phyloP scores from a whole-genome alignment of 202 grass and related monocot genomes.

The Zoysia matrella region DNA sequence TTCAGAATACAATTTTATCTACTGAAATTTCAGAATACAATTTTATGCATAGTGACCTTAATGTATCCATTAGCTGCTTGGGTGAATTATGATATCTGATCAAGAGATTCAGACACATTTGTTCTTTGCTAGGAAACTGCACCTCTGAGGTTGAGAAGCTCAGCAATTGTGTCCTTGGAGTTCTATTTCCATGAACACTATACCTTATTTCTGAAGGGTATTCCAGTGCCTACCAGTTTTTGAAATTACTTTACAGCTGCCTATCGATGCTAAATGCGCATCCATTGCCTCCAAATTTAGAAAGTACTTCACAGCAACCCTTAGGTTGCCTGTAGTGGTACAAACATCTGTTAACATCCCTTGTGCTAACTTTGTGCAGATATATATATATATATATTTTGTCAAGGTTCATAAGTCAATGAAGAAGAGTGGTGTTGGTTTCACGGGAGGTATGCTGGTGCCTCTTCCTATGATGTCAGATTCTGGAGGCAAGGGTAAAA shows the following conservation, averaged over 20 bases:
- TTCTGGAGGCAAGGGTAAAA: constrained; percentile 65
- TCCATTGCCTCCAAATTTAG: too few species aligned
- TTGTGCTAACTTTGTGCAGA: constrained; percentile 49
- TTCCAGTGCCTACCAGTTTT: neutral
- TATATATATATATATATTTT: too few species aligned
- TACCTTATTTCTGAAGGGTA: neutral
- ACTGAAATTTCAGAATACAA: neutral
- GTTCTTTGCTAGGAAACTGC: neutral
- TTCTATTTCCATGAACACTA: constrained; percentile 15
- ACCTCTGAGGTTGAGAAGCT: neutral
- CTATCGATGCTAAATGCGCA: too few species aligned
- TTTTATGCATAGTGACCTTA: neutral
- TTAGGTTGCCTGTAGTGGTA: neutral
- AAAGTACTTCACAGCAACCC: too few species aligned
- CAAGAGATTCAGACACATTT: neutral
- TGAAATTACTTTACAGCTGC: neutral
- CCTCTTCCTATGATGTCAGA: constrained; percentile 54
- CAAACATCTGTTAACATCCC: neutral
- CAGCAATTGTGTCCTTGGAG: neutral
- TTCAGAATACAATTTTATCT: too few species aligned
- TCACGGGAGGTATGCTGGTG: constrained; percentile 77
- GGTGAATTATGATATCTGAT: constrained; percentile 1
- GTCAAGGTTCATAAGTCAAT: constrained; percentile 85
- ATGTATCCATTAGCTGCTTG: neutral
- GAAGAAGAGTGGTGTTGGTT: constrained; percentile 59